These are phyloP conservation scores for Wallacemonas sp. DNA, from an alignment of 208 protist genomes.

Conservation along the genomic window DNA sequence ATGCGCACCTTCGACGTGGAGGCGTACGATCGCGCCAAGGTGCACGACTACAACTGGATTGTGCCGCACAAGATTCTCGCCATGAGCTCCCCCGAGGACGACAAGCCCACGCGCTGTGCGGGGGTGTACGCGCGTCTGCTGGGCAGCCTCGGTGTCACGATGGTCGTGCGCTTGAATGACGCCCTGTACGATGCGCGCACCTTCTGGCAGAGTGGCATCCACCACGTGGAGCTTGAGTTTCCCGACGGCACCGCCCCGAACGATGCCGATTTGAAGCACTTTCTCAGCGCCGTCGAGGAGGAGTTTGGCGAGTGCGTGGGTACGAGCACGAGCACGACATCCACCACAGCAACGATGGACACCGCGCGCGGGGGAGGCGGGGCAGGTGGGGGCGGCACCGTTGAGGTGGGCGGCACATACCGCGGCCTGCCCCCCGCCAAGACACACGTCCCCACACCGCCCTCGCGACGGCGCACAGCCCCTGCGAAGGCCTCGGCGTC, in stretches of 20 bases:
- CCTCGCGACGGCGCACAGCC: conserved; percentile 6
- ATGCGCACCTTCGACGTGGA: conserved; percentile 88
- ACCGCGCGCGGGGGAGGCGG: neutral
- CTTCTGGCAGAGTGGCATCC: conserved; percentile 89
- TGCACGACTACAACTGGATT: conserved; percentile 95
- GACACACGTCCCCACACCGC: conserved; percentile 20
- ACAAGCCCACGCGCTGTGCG: conserved; percentile 25
- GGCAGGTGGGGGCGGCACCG: neutral
- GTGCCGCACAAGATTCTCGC: conserved; percentile 93
- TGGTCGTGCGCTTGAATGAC: conserved; percentile 95
- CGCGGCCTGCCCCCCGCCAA: conserved; percentile 42
- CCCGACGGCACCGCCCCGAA: conserved; percentile 91
- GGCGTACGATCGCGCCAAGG: conserved; percentile 87
- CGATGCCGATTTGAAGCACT: conserved; percentile 82
- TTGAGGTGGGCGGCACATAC: conserved; percentile 29
- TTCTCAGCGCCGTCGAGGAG: conserved; percentile 86
- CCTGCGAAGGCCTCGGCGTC: neutral
- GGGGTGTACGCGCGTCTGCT: conserved; percentile 64
- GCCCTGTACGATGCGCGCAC: conserved; percentile 81
- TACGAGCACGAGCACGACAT: too few relatives aligned
- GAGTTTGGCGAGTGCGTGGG: conserved; percentile 31
- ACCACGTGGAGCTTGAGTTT: conserved; percentile 94
- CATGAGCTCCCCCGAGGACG: conserved; percentile 81
- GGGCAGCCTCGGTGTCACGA: conserved; percentile 76
- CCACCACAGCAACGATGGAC: too few relatives aligned